These are phyloP conservation scores for Bigelowiella natans DNA, from an alignment of 78 protist species.

Conservation along the genomic window DNA sequence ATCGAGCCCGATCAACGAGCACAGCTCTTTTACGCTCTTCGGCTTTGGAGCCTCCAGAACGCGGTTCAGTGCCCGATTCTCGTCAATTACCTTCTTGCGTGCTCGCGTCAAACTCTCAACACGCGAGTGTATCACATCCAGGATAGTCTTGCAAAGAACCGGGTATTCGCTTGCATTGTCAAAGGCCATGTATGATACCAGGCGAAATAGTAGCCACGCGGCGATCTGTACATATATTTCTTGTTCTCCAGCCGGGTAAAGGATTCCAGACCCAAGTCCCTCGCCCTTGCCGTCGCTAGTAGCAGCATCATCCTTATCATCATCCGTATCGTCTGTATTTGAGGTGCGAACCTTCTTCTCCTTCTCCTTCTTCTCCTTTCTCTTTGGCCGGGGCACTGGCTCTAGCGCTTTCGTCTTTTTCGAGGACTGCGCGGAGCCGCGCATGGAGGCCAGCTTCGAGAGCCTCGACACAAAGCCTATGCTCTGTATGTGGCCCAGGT, in stretches of 20 bases:
- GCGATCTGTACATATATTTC: background rate
- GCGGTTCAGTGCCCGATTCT: background rate
- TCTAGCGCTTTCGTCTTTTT: background rate
- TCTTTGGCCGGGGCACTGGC: background rate
- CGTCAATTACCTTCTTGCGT: background rate
- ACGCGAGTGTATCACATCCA: background rate
- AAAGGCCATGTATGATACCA: background rate
- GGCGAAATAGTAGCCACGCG: background rate
- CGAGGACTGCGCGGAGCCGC: background rate
- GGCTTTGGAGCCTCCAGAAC: background rate
- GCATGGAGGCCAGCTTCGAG: background rate
- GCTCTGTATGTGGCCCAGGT: background rate
- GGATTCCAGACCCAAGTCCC: background rate
- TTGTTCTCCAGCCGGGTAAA: background rate
- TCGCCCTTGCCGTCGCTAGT: background rate
- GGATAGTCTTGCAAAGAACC: background rate
- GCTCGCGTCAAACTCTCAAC: background rate
- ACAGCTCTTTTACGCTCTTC: background rate
- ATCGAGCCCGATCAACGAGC: background rate
- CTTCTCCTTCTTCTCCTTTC: background rate
- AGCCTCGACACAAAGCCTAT: background rate
- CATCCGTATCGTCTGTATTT: background rate
- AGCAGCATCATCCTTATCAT: background rate
- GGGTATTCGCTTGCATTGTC: background rate
- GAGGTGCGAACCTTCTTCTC: background rate